Evolutionary conservation across 331 rosid genomes (phyloP), one percentile per base, ranked within the genome.

Genomic region (Saraca asoca): DNA sequence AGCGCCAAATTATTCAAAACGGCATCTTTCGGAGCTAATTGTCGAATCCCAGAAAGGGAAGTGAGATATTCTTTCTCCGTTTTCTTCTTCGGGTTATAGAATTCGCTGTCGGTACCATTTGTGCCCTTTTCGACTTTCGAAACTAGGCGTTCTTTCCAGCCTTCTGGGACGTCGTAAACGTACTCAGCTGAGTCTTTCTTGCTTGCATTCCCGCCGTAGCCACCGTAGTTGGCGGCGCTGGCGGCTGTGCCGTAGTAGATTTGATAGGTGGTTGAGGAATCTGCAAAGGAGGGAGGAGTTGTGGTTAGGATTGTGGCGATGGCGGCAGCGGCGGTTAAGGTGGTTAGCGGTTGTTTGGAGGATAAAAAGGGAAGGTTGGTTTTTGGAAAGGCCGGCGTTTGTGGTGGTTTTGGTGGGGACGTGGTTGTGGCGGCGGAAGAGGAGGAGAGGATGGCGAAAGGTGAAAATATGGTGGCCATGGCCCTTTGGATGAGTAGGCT

Each of bases 211-310:
- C 96, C 96, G 0, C 95, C 95, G 51, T 80, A 84, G 7, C 98
- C 94, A 0, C 98, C 98, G 66, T 92, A 89, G 53, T 89, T 92
- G 61, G 96, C 75, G 0, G 96, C 96, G 39, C 95, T 93, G 38
- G 98, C 94, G 9, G 95, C 96, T 0, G 98, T 93, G 45, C 96
- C 95, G 42, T 93, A 93, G 81, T 87, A 93, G 57, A 93, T 5
- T 16, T 71, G 83, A 83, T 80, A 93, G 31, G 68, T 11, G 66
- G 62, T 1, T 7, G 66, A 24, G 38, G 83, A 14, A 34, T 76
- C 95, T 0, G 95, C 88, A 5, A 83, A 34, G n/a, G 88, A 79
- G 13, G 82, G 73, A 4, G 89, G 80, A 31, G 90, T 8, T 6
- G 83, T 15, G 19, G 82, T 66, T 35, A 90, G 69, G 62, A 90